These are phyloP conservation scores for Arthroderma sp. DNA, from an alignment of 2,329 filamentous ascomycete genomes.

Conservation along the genomic window DNA sequence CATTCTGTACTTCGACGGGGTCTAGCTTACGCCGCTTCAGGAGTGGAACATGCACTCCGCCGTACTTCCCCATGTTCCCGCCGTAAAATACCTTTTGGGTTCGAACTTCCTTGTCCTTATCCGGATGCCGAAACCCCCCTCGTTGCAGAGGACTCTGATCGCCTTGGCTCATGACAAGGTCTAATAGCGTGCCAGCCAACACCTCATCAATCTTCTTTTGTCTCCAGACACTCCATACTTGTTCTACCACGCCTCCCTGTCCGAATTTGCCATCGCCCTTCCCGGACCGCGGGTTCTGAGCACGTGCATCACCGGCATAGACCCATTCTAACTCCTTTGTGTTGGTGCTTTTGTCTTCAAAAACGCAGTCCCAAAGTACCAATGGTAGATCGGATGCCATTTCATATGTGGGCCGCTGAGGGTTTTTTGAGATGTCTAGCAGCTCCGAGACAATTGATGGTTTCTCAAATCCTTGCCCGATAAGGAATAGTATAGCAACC, in stretches of 20 bases:
- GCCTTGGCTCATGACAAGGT: slow-evolving; percentile 40
- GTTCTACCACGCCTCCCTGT: slow-evolving; percentile 53
- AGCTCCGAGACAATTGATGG: slow-evolving; percentile 61
- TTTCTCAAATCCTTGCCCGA: slow-evolving; percentile 74
- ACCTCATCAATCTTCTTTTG: slow-evolving; percentile 81
- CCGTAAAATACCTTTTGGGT: slow-evolving; percentile 47
- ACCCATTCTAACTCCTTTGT: slow-evolving; percentile 62
- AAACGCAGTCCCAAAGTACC: slow-evolving; percentile 92
- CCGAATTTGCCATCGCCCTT: slow-evolving; percentile 50
- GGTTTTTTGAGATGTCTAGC: slow-evolving; percentile 57
- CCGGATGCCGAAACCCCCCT: slow-evolving; percentile 13
- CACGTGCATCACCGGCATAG: slow-evolving; percentile 51
- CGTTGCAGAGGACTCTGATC: slow-evolving; percentile 20
- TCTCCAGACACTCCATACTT: slow-evolving; percentile 73
- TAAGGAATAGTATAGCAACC: slow-evolving; percentile 79
- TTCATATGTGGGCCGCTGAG: slow-evolving; percentile 69
- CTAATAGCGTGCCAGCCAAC: slow-evolving; percentile 60
- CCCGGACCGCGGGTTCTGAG: slow-evolving; percentile 14
- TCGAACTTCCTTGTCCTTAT: slow-evolving; percentile 18
- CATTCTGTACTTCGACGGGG: slow-evolving; percentile 48
- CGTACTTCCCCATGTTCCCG: slow-evolving; percentile 39
- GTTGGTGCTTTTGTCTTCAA: slow-evolving; percentile 45
- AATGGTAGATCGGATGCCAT: slow-evolving; percentile 85
- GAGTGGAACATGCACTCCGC: slow-evolving; percentile 46
- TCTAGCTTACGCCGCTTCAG: slow-evolving; percentile 45